Evolutionary conservation across 495 filamentous ascomycete genomes (phyloP).

Genomic region (Aspergillus sclerotioniger): DNA sequence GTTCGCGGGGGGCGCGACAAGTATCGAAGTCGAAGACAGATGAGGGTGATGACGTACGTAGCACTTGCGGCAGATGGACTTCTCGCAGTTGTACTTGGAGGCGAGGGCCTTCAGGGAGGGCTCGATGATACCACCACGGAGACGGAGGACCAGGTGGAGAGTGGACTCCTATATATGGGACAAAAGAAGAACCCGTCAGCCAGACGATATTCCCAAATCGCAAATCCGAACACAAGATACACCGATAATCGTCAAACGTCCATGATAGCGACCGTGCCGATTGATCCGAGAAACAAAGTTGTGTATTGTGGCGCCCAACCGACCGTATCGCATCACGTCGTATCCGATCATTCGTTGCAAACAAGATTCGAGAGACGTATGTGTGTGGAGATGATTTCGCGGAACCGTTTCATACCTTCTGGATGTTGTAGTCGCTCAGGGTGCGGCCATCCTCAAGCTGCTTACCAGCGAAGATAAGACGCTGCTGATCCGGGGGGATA

Average conservation of each 20-base stretch:
- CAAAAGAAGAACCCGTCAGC: constrained; percentile 26
- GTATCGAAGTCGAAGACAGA: constrained; percentile 11
- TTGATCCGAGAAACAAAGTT: not conserved
- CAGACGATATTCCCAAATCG: constrained; percentile 5
- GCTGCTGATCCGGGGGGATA: constrained; percentile 98
- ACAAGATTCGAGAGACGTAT: not conserved
- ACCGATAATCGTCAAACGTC: not conserved
- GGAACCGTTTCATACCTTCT: constrained; percentile 70
- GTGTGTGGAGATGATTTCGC: not conserved
- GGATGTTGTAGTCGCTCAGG: constrained; percentile 99
- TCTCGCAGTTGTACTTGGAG: constrained; percentile 99
- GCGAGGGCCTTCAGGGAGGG: constrained; percentile 97
- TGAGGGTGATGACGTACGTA: constrained; percentile 62
- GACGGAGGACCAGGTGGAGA: constrained; percentile 97
- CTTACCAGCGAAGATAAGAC: constrained; percentile 99
- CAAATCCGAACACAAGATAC: not conserved
- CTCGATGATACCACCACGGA: constrained; percentile 99
- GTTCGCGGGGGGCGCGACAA: constrained; percentile 11
- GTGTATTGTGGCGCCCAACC: not conserved
- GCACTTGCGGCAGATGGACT: constrained; percentile 99
- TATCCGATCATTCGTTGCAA: not conserved
- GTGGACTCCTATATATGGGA: constrained; percentile 77
- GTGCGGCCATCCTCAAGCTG: constrained; percentile 99
- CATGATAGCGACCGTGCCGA: not conserved
- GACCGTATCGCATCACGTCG: not conserved